A percentile compares a stretch with the other conserved stretches of the same genome.
phyloP scores from a whole-genome alignment of 2,329 filamentous ascomycete species.

The Macrophomina tecta region DNA sequence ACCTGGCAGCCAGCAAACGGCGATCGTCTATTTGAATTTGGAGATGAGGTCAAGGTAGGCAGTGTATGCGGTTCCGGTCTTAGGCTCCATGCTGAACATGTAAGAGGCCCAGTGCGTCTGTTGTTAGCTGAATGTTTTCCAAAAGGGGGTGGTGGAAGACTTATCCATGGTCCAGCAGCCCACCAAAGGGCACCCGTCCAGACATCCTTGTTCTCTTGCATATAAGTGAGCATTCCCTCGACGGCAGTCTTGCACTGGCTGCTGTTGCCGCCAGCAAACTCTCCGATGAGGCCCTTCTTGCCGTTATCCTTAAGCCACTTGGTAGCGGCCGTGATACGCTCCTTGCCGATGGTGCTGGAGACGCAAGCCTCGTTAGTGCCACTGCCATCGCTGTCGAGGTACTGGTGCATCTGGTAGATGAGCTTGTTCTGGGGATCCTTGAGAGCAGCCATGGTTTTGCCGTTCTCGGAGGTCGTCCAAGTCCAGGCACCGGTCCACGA shows the following conservation, averaged over 20 bases:
- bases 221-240: conserved; percentile 52
- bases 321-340: conserved; percentile 55
- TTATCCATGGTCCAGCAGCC: conserved; percentile 57
- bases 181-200: conserved; percentile 58
- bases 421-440: conserved; percentile 54
- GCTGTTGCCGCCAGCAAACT: conserved; percentile 59
- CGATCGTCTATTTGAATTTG: neutral
- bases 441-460: conserved; percentile 49
- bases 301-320: conserved; percentile 55
- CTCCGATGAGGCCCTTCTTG: conserved; percentile 57
- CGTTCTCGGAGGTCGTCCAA: conserved; percentile 53
- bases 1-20: neutral
- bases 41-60: conserved; percentile 17
- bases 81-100: conserved; percentile 54
- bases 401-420: conserved; percentile 64
- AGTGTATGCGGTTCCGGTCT: conserved; percentile 46
- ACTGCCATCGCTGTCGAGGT: conserved; percentile 59
- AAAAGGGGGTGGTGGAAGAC: neutral
- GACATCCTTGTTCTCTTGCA: conserved; percentile 54
- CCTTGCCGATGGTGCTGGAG: conserved; percentile 54
- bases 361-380: conserved; percentile 57
- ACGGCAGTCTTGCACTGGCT: conserved; percentile 54
- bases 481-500: conserved; percentile 54
- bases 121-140: neutral
- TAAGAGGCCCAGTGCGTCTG: conserved; percentile 40